These are phyloP conservation scores for Fusarium phyllophilum DNA, from an alignment of 2,329 filamentous ascomycete species.

Conservation along the genomic window DNA sequence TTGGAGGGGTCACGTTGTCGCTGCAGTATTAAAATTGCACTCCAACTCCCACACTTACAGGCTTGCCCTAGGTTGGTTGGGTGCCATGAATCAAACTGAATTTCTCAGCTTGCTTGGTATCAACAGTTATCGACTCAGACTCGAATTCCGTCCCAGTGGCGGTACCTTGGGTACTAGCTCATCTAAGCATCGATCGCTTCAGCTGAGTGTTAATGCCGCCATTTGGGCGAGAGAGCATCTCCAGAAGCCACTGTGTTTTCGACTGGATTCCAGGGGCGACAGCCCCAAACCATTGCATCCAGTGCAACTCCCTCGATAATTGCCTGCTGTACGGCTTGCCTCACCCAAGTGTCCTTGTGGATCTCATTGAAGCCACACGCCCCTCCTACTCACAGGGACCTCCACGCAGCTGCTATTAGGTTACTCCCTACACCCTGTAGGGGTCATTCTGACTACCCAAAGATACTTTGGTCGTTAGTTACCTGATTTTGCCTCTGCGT, in stretches of 20 bases:
- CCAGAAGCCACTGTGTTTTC: constrained; percentile 1
- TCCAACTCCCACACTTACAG: constrained; percentile 16
- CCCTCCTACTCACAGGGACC: not conserved
- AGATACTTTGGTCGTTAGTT: not conserved
- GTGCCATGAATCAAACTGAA: not conserved
- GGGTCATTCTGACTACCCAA: not conserved
- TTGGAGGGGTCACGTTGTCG: constrained; percentile 37
- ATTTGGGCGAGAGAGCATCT: not conserved
- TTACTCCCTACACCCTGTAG: constrained; percentile 5
- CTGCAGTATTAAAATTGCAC: constrained; percentile 38
- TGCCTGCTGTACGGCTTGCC: not conserved
- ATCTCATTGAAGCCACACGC: not conserved
- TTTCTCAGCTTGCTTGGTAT: constrained; percentile 6
- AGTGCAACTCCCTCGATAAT: constrained; percentile 16
- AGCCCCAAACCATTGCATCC: constrained; percentile 5
- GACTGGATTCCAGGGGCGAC: constrained; percentile 29
- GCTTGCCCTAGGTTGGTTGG: not conserved
- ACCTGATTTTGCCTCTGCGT: constrained; percentile 8
- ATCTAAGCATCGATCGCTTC: constrained; percentile 4
- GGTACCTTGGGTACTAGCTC: constrained; percentile 12
- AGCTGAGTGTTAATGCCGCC: not conserved
- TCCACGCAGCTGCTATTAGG: not conserved
- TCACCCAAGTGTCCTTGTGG: not conserved
- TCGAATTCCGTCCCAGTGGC: constrained; percentile 21
- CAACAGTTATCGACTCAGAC: not conserved